Evolutionary conservation across 345 rosid species (phyloP), one percentile per base, ranked within the genome.

Genomic region (Fremontodendron californicum): DNA sequence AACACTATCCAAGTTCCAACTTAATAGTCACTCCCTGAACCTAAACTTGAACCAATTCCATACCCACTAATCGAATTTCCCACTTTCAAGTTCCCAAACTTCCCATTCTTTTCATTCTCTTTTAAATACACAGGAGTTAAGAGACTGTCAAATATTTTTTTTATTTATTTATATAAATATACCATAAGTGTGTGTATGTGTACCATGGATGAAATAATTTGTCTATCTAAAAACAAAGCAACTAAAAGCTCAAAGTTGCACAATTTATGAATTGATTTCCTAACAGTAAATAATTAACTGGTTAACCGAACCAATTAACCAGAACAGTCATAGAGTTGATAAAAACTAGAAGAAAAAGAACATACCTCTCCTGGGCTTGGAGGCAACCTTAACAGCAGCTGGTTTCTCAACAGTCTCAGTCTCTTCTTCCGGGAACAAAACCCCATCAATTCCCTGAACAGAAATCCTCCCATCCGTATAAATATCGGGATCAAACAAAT

Each of bases 401-500:
- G 82, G 71, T 58, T 37, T 79, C 61, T 81, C 73, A 37, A 66
- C 79, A 23, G 46, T 67, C 43, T 74, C 77, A 46, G 87, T 78
- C 74, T 92, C 94, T 39, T 85, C 90, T 75, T 68, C 77, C 57
- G 97, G 95, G 35, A 93, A 87, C 85, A 96, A 80, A 42, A 96
- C 97, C 29, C 91, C 91, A 57, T 96, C 99, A 3, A 96, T 88
- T 46, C 99, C 99, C 76, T 93, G 98, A 52, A 93, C 98, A 1
- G 98, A 93, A 71, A 96, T 96, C 80, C 98, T 81, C 15, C 98
- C 97, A 43, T 96, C 99, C 2, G 95, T 92, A 73, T 90, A 93
- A 52, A 96, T 93, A 77, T 96, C 99, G n/a, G 99, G 99, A 48
- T 96, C 99, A 45, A 91, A 93, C 85, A 96, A 76, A 72, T 96